These are phyloP conservation scores for Microdochium paspali DNA, from an alignment of 2,329 filamentous ascomycete genomes.

Conservation along the genomic window DNA sequence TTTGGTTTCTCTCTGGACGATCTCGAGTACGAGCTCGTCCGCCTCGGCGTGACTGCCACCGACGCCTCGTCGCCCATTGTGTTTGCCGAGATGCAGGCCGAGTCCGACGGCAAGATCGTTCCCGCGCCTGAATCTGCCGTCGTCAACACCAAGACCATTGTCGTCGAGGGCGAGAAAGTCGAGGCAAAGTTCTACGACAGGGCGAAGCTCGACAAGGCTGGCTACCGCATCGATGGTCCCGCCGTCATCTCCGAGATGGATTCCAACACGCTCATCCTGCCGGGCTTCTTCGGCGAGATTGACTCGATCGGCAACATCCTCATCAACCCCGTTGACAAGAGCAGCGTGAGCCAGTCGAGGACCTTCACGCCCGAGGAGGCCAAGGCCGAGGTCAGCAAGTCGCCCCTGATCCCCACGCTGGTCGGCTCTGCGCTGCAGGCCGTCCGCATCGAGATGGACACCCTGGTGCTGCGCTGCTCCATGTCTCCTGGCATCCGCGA, in stretches of 20 bases:
- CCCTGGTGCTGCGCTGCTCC: constrained; percentile 36
- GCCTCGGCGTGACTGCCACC: constrained; percentile 30
- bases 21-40: constrained; percentile 36
- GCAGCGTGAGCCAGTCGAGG: constrained; percentile 11
- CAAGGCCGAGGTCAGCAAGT: constrained; percentile 22
- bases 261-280: constrained; percentile 38
- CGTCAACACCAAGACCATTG: constrained; percentile 25
- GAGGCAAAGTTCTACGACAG: constrained; percentile 35
- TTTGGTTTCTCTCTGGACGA: constrained; percentile 32
- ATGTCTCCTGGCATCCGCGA: constrained; percentile 41
- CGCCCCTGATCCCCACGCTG: constrained; percentile 31
- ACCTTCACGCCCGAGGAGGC: constrained; percentile 26
- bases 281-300: constrained; percentile 33
- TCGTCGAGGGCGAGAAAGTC: constrained; percentile 26
- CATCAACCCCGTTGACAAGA: constrained; percentile 27
- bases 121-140: constrained; percentile 24
- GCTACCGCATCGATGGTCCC: constrained; percentile 29
- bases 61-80: constrained; percentile 30
- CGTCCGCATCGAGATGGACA: constrained; percentile 39
- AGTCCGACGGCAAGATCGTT: constrained; percentile 4
- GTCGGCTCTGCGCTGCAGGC: constrained; percentile 33
- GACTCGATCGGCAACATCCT: constrained; percentile 38
- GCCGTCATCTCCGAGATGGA: constrained; percentile 40
- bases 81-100: constrained; percentile 18
- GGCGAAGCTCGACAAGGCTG: constrained; percentile 25